Evolutionary conservation across 371 early-diverging fungal species (phyloP).

Genomic region (Rhizomucor pusillus): DNA sequence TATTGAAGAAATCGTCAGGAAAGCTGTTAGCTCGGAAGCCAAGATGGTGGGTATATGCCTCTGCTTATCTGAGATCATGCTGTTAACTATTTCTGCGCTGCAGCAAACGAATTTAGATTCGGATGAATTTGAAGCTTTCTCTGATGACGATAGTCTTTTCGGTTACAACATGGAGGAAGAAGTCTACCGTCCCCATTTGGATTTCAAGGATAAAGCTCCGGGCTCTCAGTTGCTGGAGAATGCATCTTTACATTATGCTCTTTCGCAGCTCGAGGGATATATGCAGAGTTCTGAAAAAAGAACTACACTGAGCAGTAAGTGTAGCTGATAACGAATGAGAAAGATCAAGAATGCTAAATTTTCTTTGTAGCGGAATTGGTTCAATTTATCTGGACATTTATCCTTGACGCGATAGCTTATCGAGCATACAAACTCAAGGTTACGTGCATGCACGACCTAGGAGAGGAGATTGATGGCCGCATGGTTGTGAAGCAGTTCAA

Average conservation of each 20-base stretch:
- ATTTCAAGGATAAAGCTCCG: constrained; percentile 25
- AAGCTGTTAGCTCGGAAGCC: constrained; percentile 22
- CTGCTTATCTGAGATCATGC: too few relatives aligned
- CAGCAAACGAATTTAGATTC: constrained; percentile 36
- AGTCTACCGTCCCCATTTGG: constrained; percentile 29
- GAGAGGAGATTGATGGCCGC: constrained; percentile 27
- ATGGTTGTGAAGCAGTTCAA: constrained; percentile 33
- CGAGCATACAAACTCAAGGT: constrained; percentile 27
- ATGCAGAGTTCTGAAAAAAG: constrained; percentile 32
- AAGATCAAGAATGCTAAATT: too few relatives aligned
- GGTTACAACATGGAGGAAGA: constrained; percentile 49
- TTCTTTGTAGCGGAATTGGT: constrained; percentile 23
- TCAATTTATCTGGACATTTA: constrained; percentile 39
- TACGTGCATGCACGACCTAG: constrained; percentile 14
- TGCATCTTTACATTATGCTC: constrained; percentile 35
- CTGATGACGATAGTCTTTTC: constrained; percentile 41
- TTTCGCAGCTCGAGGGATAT: constrained; percentile 32
- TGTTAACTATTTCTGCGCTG: background rate
- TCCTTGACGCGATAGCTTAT: constrained; percentile 45
- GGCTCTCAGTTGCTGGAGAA: constrained; percentile 38
- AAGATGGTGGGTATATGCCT: constrained; percentile 27
- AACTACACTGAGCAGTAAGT: constrained; percentile 21
- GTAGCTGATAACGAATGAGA: too few relatives aligned
- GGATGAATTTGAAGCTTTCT: constrained; percentile 46
- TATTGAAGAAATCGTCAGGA: constrained; percentile 4